A percentile compares a stretch with the other conserved stretches of the same genome.
Evolutionary conservation across 1,284 basidiomycete genomes (phyloP).

Genomic region (Ganoderma sinense): DNA sequence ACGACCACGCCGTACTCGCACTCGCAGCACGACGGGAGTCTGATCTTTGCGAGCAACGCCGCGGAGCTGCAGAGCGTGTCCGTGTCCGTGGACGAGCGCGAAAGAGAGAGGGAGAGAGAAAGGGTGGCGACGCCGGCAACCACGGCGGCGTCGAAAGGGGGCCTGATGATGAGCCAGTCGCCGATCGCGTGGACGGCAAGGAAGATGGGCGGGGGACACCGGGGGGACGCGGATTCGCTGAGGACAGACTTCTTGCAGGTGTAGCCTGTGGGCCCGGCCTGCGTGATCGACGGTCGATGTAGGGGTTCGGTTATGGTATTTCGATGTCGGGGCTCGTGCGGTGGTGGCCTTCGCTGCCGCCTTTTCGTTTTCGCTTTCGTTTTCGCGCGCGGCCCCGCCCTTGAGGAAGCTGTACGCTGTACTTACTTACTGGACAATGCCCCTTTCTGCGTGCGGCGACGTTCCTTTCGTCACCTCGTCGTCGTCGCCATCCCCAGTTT

Average conservation of each 20-base stretch:
- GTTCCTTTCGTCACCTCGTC: too few species aligned
- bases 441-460: too few species aligned
- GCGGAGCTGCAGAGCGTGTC: slow-evolving; percentile 17
- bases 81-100: slow-evolving; percentile 12
- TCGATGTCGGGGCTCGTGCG: neutral
- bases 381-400: too few species aligned
- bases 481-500: too few species aligned
- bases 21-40: neutral
- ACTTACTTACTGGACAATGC: too few species aligned
- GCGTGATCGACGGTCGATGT: too few species aligned
- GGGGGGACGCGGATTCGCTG: slow-evolving; percentile 37
- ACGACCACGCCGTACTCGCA: slow-evolving; percentile 7
- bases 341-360: too few species aligned
- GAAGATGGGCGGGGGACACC: slow-evolving; percentile 17
- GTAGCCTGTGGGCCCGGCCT: too few species aligned
- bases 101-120: neutral
- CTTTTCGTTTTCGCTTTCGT: too few species aligned
- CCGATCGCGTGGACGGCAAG: slow-evolving; percentile 29
- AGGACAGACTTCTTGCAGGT: slow-evolving; percentile 38
- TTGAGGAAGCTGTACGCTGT: too few species aligned
- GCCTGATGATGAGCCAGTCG: slow-evolving; percentile 24
- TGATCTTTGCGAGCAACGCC: slow-evolving; percentile 11
- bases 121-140: slow-evolving; percentile 17
- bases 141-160: slow-evolving; percentile 10
- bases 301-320: too few species aligned